Conservation (phyloP, 345 rosid genomes). For the Bruguiera parviflora region DNA sequence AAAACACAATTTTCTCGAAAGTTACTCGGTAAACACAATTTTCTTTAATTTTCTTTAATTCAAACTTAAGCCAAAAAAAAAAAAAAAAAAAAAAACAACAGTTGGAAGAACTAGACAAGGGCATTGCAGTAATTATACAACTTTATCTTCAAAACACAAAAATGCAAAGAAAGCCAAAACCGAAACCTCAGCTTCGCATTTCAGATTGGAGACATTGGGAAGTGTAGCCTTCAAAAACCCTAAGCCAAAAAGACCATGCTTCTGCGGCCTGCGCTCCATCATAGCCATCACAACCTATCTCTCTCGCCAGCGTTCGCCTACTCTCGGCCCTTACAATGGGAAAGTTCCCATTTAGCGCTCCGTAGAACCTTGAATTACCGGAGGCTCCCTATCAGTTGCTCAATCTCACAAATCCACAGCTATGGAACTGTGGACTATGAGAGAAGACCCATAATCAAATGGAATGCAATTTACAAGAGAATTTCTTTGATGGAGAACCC, state of each 20-base stretch:
- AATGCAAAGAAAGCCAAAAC: not conserved
- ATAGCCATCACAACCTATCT: slow-evolving; percentile 34
- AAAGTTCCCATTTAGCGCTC: slow-evolving; percentile 18
- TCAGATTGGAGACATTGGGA: not conserved
- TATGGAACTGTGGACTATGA: slow-evolving; percentile 75
- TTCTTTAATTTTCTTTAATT: too few species aligned
- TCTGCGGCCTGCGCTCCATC: slow-evolving; percentile 54
- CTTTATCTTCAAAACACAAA: slow-evolving; percentile 15
- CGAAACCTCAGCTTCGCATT: not conserved
- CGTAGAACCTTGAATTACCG: slow-evolving; percentile 14
- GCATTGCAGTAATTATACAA: slow-evolving; percentile 5
- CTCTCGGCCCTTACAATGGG: slow-evolving; percentile 34
- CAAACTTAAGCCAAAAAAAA: too few species aligned
- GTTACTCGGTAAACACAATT: too few species aligned
- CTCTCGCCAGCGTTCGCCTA: slow-evolving; percentile 44
- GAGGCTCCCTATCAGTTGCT: slow-evolving; percentile 40
- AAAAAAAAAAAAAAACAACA: not conserved
- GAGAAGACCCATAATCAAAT: slow-evolving; percentile 64
- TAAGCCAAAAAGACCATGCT: slow-evolving; percentile 25
- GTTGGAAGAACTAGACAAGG: not conserved
- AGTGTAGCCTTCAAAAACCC: slow-evolving; percentile 2
- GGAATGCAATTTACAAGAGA: slow-evolving; percentile 75
- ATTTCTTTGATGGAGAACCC: slow-evolving; percentile 76
- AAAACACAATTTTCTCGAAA: too few species aligned
- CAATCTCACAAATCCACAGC: slow-evolving; percentile 60